Evolutionary conservation across 1,139 yeast genomes (phyloP).

Genomic region (Pichia sp.): DNA sequence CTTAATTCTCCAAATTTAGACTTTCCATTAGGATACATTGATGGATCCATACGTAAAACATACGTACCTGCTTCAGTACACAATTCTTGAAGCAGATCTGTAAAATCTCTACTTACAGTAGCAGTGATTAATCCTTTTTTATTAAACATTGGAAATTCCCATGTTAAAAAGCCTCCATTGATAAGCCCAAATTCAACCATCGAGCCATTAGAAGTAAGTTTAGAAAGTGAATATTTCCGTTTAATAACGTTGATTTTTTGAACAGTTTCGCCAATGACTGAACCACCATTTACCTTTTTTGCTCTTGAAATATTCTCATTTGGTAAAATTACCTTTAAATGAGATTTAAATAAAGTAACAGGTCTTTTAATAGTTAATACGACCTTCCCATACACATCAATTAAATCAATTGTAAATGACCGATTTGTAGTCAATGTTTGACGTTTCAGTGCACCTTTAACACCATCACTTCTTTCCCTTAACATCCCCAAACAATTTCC

Average conservation of each 20-base stretch:
- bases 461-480: conserved; percentile 70
- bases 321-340: conserved; percentile 67
- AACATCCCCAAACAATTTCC: conserved; percentile 76
- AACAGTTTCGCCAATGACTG: conserved; percentile 68
- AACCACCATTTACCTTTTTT: conserved; percentile 31
- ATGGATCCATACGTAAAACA: conserved; percentile 74
- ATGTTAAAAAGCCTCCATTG: conserved; percentile 79
- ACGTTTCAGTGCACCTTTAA: conserved; percentile 62
- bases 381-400: conserved; percentile 62
- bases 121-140: conserved; percentile 56
- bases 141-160: conserved; percentile 73
- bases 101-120: conserved; percentile 87
- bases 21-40: conserved; percentile 48
- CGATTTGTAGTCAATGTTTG: conserved; percentile 77
- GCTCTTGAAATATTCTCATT: conserved; percentile 8
- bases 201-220: conserved; percentile 51
- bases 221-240: conserved; percentile 72
- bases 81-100: conserved; percentile 83
- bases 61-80: conserved; percentile 93
- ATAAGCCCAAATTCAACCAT: conserved; percentile 73
- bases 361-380: conserved; percentile 71
- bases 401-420: conserved; percentile 78
- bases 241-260: conserved; percentile 95
- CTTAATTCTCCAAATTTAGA: conserved; percentile 33
- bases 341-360: conserved; percentile 81